These are phyloP conservation scores for Pleurozium schreberi DNA, from an alignment of 225 moss, liverwort and hornwort genomes.

Conservation along the genomic window DNA sequence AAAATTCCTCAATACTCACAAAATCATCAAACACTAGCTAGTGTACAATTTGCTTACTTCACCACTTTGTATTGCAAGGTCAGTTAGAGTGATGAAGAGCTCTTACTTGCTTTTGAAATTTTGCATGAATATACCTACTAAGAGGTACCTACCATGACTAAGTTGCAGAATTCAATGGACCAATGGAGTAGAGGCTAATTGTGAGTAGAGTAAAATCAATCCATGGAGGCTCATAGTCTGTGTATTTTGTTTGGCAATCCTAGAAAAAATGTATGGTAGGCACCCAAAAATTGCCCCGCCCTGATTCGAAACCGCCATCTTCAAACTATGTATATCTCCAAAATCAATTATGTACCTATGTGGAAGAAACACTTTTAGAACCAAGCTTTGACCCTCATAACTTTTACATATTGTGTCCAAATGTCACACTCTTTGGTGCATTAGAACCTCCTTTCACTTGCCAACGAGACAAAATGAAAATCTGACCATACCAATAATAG, in stretches of 20 bases:
- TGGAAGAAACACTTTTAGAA: no score
- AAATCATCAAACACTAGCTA: neutral
- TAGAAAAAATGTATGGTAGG: neutral
- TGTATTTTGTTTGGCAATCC: neutral
- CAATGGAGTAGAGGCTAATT: neutral
- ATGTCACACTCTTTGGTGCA: no score
- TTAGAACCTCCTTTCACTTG: no score
- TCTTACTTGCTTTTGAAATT: neutral
- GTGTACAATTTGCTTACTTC: neutral
- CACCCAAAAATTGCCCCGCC: no score
- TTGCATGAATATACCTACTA: neutral
- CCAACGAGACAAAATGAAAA: no score
- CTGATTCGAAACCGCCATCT: no score
- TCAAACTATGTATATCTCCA: no score
- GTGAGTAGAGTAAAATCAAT: neutral
- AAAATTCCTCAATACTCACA: neutral
- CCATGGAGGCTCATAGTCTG: rapidly evolving
- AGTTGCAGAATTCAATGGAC: neutral
- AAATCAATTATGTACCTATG: no score
- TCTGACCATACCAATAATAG: no score
- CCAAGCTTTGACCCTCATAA: no score
- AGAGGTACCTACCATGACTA: neutral
- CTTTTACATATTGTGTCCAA: no score
- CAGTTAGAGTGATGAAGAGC: neutral
- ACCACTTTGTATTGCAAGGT: neutral